Evolutionary conservation across 2,329 filamentous ascomycete genomes (phyloP).

Genomic region (Emergomyces africanus): DNA sequence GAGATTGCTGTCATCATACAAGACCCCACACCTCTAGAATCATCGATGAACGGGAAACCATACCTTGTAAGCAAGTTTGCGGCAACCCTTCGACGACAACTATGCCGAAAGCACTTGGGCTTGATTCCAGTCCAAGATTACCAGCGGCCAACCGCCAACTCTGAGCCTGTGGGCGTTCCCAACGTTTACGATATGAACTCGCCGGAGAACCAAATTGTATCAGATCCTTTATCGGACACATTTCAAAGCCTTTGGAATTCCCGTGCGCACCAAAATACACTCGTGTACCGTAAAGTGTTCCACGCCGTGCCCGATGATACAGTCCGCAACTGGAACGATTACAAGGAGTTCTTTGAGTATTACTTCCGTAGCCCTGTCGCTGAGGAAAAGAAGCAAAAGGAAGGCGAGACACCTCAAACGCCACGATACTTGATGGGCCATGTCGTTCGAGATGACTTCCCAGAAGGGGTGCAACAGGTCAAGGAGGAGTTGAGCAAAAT

Average conservation of each 20-base stretch:
- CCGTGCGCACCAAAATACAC: slow-evolving; percentile 46
- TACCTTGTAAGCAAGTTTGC: slow-evolving; percentile 66
- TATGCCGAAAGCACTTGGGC: slow-evolving; percentile 86
- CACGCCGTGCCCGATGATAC: slow-evolving; percentile 48
- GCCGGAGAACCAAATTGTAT: slow-evolving; percentile 38
- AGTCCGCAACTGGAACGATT: slow-evolving; percentile 47
- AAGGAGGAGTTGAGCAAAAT: slow-evolving; percentile 57
- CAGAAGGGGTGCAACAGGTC: slow-evolving; percentile 57
- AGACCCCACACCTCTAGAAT: slow-evolving; percentile 57
- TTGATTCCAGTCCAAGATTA: slow-evolving; percentile 61
- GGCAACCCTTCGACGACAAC: slow-evolving; percentile 64
- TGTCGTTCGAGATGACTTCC: slow-evolving; percentile 67
- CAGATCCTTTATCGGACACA: slow-evolving; percentile 45
- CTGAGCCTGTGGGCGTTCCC: slow-evolving; percentile 42
- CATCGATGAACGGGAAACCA: slow-evolving; percentile 57
- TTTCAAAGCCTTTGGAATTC: slow-evolving; percentile 46
- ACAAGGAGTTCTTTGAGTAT: slow-evolving; percentile 50
- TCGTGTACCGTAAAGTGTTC: slow-evolving; percentile 49
- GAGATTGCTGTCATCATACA: slow-evolving; percentile 86
- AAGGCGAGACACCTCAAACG: slow-evolving; percentile 23
- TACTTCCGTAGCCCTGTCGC: slow-evolving; percentile 39
- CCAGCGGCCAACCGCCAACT: slow-evolving; percentile 46
- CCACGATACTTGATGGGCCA: slow-evolving; percentile 70
- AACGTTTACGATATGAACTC: slow-evolving; percentile 43
- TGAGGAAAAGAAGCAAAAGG: slow-evolving; percentile 30